A percentile compares a stretch with the other conserved stretches of the same genome.
These are phyloP conservation scores for Alternaria gaisen DNA, from an alignment of 2,329 filamentous ascomycete genomes.

Conservation along the genomic window DNA sequence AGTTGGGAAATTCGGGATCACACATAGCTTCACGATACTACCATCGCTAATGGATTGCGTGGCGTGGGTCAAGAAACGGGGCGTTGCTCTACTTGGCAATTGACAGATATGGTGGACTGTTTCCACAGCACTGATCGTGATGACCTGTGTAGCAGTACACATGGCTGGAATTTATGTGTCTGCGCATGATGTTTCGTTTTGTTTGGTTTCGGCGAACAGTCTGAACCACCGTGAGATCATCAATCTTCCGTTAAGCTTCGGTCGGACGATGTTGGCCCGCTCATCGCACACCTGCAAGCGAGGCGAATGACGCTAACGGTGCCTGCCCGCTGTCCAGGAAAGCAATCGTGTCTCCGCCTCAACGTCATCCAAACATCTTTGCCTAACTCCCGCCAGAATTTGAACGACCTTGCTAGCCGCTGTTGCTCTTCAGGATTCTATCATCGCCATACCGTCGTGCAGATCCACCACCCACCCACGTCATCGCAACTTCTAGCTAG, in stretches of 20 bases:
- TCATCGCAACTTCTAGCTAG: constrained; percentile 31
- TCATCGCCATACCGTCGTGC: constrained; percentile 11
- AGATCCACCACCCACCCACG: constrained; percentile 20
- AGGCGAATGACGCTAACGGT: constrained; percentile 29
- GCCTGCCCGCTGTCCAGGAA: constrained; percentile 29
- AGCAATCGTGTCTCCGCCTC: constrained; percentile 32
- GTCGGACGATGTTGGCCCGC: constrained; percentile 13
- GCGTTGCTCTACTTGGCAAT: neutral
- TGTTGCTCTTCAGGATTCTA: constrained; percentile 8
- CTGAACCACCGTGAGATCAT: neutral
- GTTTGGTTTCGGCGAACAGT: neutral
- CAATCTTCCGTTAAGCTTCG: neutral
- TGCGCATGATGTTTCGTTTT: neutral
- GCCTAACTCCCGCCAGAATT: constrained; percentile 29
- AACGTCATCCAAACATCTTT: constrained; percentile 49
- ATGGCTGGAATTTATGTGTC: neutral
- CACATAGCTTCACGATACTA: neutral
- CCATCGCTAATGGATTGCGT: neutral
- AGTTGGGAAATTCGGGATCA: neutral
- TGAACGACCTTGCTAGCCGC: constrained; percentile 15
- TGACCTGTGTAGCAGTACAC: neutral
- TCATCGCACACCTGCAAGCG: constrained; percentile 11
- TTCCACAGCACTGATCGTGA: neutral
- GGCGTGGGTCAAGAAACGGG: neutral
- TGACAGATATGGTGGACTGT: neutral